Evolutionary conservation across 257 asterid species (phyloP).

Genomic region (Primulina huaijiensis): DNA sequence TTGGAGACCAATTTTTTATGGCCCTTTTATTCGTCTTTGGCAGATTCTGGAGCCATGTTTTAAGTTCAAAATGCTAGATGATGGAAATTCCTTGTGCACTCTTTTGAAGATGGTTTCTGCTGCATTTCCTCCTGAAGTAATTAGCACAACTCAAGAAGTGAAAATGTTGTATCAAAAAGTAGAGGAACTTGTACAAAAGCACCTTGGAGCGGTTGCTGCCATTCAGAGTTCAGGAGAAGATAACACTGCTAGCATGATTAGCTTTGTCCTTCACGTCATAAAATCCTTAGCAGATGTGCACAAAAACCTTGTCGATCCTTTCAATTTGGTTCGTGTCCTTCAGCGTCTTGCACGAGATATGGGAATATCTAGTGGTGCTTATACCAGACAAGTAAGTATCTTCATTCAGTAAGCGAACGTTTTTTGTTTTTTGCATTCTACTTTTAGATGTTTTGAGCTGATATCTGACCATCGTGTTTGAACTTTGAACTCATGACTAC

Average conservation of each 20-base stretch:
- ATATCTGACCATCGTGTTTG: conserved; percentile 7
- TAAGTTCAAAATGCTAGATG: conserved; percentile 96
- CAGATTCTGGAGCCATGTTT: conserved; percentile 99
- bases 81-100: conserved; percentile 92
- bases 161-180: conserved; percentile 86
- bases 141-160: conserved; percentile 80
- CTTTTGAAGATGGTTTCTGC: conserved; percentile 85
- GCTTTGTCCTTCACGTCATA: conserved; percentile 87
- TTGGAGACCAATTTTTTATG: conserved; percentile 14
- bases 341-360: conserved; percentile 96
- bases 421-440: conserved; percentile 21
- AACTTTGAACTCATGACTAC: conserved; percentile 7
- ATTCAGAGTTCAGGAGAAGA: conserved; percentile 94
- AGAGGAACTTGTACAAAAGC: conserved; percentile 96
- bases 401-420: conserved; percentile 13
- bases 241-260: conserved; percentile 83
- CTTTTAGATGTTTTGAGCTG: not conserved
- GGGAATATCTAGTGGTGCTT: conserved; percentile 73
- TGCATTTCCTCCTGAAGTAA: conserved; percentile 89
- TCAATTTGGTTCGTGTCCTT: conserved; percentile 78
- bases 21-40: conserved; percentile 23
- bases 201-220: conserved; percentile 83
- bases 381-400: conserved; percentile 70
- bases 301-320: conserved; percentile 78
- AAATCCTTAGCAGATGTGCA: conserved; percentile 88